Percentiles rank a stretch among this genome's conserved stretches.
phyloP scores from a whole-genome alignment of 2,329 filamentous ascomycete species.

The Monilinia fructigena region DNA sequence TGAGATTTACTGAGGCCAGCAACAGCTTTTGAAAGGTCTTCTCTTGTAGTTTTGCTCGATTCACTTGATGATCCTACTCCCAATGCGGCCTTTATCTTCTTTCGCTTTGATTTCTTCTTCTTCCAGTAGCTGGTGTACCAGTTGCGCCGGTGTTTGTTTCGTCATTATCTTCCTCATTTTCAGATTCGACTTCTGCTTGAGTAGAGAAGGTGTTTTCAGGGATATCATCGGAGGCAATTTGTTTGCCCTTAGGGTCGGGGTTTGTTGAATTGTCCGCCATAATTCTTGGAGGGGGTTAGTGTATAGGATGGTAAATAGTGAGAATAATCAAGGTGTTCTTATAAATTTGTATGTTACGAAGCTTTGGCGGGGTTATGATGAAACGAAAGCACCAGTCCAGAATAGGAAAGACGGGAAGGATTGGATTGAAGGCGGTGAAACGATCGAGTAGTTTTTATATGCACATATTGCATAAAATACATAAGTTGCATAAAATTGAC shows the following conservation, averaged over 20 bases:
- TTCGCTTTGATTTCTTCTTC: constrained; percentile 66
- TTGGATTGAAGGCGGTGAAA: constrained; percentile 2
- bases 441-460: no score
- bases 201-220: constrained; percentile 25
- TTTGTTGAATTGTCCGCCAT: constrained; percentile 64
- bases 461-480: no score
- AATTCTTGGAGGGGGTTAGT: constrained; percentile 3
- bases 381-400: constrained; percentile 2
- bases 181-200: constrained; percentile 46
- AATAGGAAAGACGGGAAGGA: not conserved
- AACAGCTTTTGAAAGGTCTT: constrained; percentile 46
- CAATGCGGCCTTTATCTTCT: constrained; percentile 53
- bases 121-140: constrained; percentile 41
- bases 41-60: constrained; percentile 41
- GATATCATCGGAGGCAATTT: constrained; percentile 40
- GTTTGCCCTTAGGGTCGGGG: constrained; percentile 52
- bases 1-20: constrained; percentile 55
- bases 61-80: constrained; percentile 30
- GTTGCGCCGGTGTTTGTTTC: constrained; percentile 32
- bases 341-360: constrained; percentile 5
- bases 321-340: constrained; percentile 1
- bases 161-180: constrained; percentile 47
- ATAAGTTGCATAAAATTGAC: no score
- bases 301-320: not conserved
- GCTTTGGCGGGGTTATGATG: constrained; percentile 19